A percentile compares a stretch with the other conserved stretches of the same genome.
Evolutionary conservation across 805 yeast genomes (phyloP).

Genomic region (Zygotorulaspora chibaensis): DNA sequence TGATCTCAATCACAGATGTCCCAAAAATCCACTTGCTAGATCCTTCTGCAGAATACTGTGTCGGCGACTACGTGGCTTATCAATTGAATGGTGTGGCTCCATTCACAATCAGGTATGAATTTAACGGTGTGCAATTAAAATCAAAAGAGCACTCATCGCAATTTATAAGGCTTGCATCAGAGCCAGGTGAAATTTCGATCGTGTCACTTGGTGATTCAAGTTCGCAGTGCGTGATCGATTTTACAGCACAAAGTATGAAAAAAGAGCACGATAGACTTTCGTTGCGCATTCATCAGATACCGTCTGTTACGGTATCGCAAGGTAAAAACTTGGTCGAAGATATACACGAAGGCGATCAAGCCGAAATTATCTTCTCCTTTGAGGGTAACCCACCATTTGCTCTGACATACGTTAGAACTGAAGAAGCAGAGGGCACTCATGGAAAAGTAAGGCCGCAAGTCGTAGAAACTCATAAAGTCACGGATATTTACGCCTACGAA

Average conservation of each 20-base stretch:
- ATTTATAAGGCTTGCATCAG: slow-evolving; percentile 69
- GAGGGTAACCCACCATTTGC: slow-evolving; percentile 89
- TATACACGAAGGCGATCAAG: slow-evolving; percentile 92
- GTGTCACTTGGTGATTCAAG: slow-evolving; percentile 69
- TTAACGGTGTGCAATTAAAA: slow-evolving; percentile 56
- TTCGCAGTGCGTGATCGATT: slow-evolving; percentile 65
- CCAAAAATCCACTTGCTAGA: slow-evolving; percentile 57
- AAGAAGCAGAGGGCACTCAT: slow-evolving; percentile 39
- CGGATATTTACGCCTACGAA: slow-evolving; percentile 63
- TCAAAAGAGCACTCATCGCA: slow-evolving; percentile 49
- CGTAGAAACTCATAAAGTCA: slow-evolving; percentile 53
- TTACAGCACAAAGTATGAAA: slow-evolving; percentile 38
- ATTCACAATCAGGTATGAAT: slow-evolving; percentile 67
- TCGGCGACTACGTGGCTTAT: slow-evolving; percentile 83
- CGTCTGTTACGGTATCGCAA: slow-evolving; percentile 77
- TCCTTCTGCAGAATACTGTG: slow-evolving; percentile 61
- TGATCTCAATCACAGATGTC: slow-evolving; percentile 66
- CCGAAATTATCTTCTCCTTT: slow-evolving; percentile 77
- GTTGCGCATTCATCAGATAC: slow-evolving; percentile 50
- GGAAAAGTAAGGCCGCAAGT: slow-evolving; percentile 50
- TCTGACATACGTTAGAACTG: slow-evolving; percentile 76
- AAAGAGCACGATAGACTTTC: slow-evolving; percentile 34
- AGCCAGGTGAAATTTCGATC: slow-evolving; percentile 72
- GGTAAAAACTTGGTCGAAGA: slow-evolving; percentile 75
- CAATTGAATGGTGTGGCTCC: slow-evolving; percentile 77